These are phyloP conservation scores for Penicillium sp. DNA, from an alignment of 2,329 filamentous ascomycete species.

Conservation along the genomic window DNA sequence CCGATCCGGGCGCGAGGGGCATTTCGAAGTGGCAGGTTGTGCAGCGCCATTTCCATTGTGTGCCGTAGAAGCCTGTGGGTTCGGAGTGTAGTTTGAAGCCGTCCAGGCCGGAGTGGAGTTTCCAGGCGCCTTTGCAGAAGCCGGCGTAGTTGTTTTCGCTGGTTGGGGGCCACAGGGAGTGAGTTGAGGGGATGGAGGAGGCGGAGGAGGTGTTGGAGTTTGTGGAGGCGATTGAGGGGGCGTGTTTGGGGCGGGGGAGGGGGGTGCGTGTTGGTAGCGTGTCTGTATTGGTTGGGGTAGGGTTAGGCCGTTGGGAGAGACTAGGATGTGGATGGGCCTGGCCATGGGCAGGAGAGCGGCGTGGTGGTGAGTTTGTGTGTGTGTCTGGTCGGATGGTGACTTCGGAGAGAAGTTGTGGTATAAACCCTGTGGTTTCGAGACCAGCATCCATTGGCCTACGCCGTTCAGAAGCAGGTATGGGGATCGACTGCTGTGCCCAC, in stretches of 20 bases:
- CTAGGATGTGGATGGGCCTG: background rate
- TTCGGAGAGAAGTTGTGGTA: background rate
- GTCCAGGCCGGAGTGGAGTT: constrained; percentile 30
- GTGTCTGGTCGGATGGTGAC: background rate
- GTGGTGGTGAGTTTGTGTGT: background rate
- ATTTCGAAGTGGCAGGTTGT: constrained; percentile 49
- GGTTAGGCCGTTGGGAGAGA: background rate
- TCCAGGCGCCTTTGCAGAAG: constrained; percentile 53
- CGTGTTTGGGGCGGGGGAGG: background rate
- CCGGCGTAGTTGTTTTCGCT: constrained; percentile 39
- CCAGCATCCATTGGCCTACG: background rate
- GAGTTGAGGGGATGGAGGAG: constrained; percentile 2
- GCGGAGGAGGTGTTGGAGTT: constrained; percentile 10
- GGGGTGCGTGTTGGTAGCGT: background rate
- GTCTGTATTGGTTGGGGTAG: background rate
- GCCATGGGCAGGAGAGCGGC: background rate
- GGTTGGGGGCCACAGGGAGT: constrained; percentile 33
- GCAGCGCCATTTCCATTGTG: constrained; percentile 41
- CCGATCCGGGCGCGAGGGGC: constrained; percentile 23
- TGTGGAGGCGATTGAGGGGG: constrained; percentile 12
- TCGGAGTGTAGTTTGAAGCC: constrained; percentile 20
- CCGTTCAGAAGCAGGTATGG: background rate
- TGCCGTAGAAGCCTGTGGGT: constrained; percentile 26
- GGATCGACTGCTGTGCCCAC: background rate
- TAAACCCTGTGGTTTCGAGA: background rate